These are phyloP conservation scores for Collybia sp. DNA, from an alignment of 768 basidiomycete genomes.

Conservation along the genomic window DNA sequence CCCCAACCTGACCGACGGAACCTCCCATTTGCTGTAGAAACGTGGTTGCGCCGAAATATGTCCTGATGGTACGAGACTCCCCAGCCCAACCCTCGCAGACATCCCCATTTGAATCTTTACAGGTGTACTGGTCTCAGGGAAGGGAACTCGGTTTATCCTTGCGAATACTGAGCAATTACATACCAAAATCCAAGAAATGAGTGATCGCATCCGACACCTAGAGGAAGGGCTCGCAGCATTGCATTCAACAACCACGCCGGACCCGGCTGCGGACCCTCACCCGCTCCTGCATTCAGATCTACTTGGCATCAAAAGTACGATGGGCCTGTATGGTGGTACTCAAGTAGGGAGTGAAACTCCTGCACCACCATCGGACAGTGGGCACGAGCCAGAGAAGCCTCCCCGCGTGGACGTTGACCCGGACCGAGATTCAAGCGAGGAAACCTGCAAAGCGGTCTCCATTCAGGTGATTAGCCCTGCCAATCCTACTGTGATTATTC, in stretches of 20 bases:
- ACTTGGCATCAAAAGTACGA: conserved; percentile 51
- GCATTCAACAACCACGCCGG: conserved; percentile 21
- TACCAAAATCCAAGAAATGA: conserved; percentile 62
- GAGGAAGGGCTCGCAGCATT: conserved; percentile 46
- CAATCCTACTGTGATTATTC: not conserved
- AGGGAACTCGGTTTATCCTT: conserved; percentile 63
- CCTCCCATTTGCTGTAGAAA: conserved; percentile 39
- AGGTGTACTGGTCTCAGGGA: conserved; percentile 64
- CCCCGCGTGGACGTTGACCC: conserved; percentile 1
- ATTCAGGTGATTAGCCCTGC: not conserved
- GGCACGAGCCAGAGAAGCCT: not conserved
- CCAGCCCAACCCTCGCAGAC: not conserved
- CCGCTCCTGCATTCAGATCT: conserved; percentile 47
- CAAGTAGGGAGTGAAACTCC: conserved; percentile 13
- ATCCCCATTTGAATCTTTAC: conserved; percentile 1
- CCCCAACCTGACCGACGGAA: not conserved
- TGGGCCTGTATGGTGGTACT: conserved; percentile 39
- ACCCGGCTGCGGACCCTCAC: conserved; percentile 31
- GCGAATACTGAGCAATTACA: conserved; percentile 66
- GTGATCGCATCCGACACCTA: conserved; percentile 56
- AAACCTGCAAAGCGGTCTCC: conserved; percentile 11
- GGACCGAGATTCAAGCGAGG: conserved; percentile 26
- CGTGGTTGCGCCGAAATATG: conserved; percentile 65
- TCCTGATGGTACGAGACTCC: conserved; percentile 44
- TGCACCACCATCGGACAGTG: not conserved